phyloP scores from a whole-genome alignment of 192 early-diverging fungal genomes.

The Coemansia sp. region DNA sequence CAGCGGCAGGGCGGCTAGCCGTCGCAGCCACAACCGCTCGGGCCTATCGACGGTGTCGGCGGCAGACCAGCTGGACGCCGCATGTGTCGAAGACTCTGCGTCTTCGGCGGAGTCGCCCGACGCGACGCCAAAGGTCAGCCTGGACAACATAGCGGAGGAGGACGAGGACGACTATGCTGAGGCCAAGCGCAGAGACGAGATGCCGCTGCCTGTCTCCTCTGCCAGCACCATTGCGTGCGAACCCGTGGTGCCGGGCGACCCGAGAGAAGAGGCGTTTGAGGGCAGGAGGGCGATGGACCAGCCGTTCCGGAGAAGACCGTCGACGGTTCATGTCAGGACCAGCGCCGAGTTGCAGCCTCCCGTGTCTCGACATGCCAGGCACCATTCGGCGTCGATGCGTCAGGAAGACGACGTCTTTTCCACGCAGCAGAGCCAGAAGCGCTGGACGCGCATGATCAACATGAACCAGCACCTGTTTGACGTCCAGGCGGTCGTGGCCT shows the following conservation, averaged over 20 bases:
- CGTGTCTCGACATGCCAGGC: not conserved
- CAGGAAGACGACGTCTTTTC: conserved; percentile 27
- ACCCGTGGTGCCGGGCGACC: not conserved
- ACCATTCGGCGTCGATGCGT: conserved; percentile 7
- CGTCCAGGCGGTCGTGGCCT: conserved; percentile 5
- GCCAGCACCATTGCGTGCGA: not conserved
- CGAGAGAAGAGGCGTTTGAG: not conserved
- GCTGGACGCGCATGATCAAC: conserved; percentile 47
- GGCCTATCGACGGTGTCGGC: no score
- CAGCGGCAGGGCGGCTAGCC: no score
- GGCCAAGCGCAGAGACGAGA: no score
- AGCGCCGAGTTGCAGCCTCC: not conserved
- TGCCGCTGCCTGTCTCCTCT: not conserved
- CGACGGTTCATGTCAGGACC: conserved; percentile 1
- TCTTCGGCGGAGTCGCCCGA: not conserved
- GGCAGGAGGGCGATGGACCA: conserved; percentile 1
- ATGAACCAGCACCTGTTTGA: conserved; percentile 50
- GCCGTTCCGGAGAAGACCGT: not conserved
- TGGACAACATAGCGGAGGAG: conserved; percentile 29
- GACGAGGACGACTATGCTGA: conserved; percentile 10
- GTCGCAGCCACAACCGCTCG: no score
- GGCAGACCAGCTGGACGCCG: no score
- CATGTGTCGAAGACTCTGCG: not conserved
- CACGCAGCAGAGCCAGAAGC: conserved; percentile 35
- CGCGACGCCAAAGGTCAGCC: conserved; percentile 5